phyloP scores from a whole-genome alignment of 768 basidiomycete genomes.

The Naganishia onofrii region DNA sequence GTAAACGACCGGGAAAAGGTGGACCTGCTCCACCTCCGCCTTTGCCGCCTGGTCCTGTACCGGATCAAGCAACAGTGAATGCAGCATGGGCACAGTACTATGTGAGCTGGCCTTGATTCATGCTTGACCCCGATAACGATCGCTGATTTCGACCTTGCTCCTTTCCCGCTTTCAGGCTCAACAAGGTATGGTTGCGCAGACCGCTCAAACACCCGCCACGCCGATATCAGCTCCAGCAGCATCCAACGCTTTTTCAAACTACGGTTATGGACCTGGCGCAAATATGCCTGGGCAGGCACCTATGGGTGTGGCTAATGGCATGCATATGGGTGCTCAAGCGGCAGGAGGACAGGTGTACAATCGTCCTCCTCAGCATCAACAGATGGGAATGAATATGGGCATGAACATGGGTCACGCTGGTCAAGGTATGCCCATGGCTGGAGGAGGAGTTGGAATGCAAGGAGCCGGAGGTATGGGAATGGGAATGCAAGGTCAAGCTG shows the following conservation, averaged over 20 bases:
- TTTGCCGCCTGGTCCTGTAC: slow-evolving; percentile 27
- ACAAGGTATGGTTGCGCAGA: slow-evolving; percentile 16
- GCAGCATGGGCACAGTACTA: slow-evolving; percentile 31
- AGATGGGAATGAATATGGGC: background rate
- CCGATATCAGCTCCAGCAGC: slow-evolving; percentile 6
- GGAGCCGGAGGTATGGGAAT: slow-evolving; percentile 12
- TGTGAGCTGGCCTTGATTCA: background rate
- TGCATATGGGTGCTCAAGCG: background rate
- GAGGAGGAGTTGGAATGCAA: slow-evolving; percentile 1
- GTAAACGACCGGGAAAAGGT: slow-evolving; percentile 12
- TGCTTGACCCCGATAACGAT: background rate
- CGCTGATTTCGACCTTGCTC: background rate
- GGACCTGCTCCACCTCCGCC: slow-evolving; percentile 27
- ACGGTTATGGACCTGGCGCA: slow-evolving; percentile 33
- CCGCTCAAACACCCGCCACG: slow-evolving; percentile 7
- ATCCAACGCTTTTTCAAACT: slow-evolving; percentile 26
- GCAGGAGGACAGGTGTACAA: background rate
- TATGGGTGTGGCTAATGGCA: slow-evolving; percentile 7
- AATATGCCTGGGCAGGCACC: slow-evolving; percentile 8
- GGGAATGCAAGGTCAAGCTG: slow-evolving; percentile 3
- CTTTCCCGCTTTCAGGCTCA: slow-evolving; percentile 6
- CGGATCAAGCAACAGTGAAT: slow-evolving; percentile 22
- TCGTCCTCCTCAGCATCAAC: slow-evolving; percentile 11
- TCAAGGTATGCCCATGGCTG: background rate
- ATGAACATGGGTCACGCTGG: slow-evolving; percentile 24